Evolutionary conservation across 2,329 filamentous ascomycete species (phyloP).

Genomic region (Fusarium camptoceras): DNA sequence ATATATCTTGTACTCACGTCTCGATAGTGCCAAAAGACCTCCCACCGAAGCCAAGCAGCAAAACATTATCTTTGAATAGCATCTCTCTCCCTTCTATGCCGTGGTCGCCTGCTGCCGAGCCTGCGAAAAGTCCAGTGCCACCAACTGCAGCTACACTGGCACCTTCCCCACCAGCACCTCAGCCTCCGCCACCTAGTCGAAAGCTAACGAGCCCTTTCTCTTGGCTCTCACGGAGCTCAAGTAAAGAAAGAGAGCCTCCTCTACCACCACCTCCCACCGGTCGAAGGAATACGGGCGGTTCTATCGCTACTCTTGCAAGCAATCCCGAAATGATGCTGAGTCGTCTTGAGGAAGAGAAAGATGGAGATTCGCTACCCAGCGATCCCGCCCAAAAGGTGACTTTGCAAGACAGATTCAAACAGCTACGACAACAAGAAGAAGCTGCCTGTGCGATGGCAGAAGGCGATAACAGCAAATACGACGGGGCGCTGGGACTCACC

Average conservation of each 20-base stretch:
- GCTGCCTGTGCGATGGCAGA: conserved; percentile 62
- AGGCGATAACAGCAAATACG: conserved; percentile 65
- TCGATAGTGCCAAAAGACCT: conserved; percentile 49
- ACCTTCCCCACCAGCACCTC: conserved; percentile 48
- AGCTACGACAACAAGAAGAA: conserved; percentile 80
- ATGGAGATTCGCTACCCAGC: conserved; percentile 59
- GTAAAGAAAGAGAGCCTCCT: conserved; percentile 65
- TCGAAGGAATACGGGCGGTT: conserved; percentile 81
- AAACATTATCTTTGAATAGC: conserved; percentile 73
- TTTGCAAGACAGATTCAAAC: conserved; percentile 82
- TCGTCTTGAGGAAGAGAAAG: conserved; percentile 78
- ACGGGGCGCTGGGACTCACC: conserved; percentile 42
- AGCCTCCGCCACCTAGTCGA: conserved; percentile 59
- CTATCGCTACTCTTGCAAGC: conserved; percentile 80
- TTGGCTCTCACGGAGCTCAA: conserved; percentile 79
- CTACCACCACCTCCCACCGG: conserved; percentile 67
- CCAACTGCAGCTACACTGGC: conserved; percentile 48
- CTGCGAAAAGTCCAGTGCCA: conserved; percentile 59
- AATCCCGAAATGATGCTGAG: conserved; percentile 84
- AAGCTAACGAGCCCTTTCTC: conserved; percentile 91
- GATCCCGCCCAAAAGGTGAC: conserved; percentile 68
- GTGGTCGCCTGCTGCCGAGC: conserved; percentile 71
- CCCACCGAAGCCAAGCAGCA: conserved; percentile 57
- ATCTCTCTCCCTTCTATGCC: conserved; percentile 79
- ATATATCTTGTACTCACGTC: conserved; percentile 33